A percentile compares a stretch with the other conserved stretches of the same genome.
These are phyloP conservation scores for Gaeumannomyces sp. DNA, from an alignment of 2,329 filamentous ascomycete genomes.

Conservation along the genomic window DNA sequence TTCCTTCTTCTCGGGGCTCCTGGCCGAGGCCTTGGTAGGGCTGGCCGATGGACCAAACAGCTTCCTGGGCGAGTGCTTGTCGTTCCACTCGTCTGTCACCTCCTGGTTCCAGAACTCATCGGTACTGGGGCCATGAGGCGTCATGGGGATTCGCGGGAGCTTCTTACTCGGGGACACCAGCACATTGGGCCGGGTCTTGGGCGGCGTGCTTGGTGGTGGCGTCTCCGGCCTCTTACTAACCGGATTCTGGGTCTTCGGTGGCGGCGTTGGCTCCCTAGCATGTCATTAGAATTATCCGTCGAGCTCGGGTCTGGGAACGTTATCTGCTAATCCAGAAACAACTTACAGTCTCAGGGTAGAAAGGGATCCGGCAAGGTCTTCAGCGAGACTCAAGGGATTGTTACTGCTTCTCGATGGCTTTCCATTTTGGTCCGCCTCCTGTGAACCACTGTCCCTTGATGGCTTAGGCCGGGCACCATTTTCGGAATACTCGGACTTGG, in stretches of 20 bases:
- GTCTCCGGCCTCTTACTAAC: constrained; percentile 1
- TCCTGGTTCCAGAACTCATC: constrained; percentile 57
- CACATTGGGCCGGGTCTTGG: constrained; percentile 13
- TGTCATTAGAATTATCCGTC: not conserved
- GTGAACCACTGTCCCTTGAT: not conserved
- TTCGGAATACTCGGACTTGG: not conserved
- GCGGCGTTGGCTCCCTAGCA: constrained; percentile 1
- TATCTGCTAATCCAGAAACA: too few species aligned
- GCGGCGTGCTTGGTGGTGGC: constrained; percentile 16
- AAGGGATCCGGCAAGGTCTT: constrained; percentile 1
- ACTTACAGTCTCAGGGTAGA: constrained; percentile 10
- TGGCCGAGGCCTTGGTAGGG: constrained; percentile 1
- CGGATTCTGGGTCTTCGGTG: not conserved
- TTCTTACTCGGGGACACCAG: constrained; percentile 29
- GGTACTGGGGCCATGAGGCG: constrained; percentile 45
- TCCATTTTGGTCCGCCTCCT: not conserved
- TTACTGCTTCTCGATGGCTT: not conserved
- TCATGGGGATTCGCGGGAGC: constrained; percentile 40
- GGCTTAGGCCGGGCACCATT: not conserved
- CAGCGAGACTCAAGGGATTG: not conserved
- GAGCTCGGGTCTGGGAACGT: not conserved
- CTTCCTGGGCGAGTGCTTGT: constrained; percentile 40
- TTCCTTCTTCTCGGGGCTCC: constrained; percentile 20
- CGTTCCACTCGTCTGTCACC: constrained; percentile 57
- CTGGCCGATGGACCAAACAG: constrained; percentile 19